Base-by-base conservation (phyloP, 2,329 filamentous ascomycete genomes). In the Xylaria sp. region DNA sequence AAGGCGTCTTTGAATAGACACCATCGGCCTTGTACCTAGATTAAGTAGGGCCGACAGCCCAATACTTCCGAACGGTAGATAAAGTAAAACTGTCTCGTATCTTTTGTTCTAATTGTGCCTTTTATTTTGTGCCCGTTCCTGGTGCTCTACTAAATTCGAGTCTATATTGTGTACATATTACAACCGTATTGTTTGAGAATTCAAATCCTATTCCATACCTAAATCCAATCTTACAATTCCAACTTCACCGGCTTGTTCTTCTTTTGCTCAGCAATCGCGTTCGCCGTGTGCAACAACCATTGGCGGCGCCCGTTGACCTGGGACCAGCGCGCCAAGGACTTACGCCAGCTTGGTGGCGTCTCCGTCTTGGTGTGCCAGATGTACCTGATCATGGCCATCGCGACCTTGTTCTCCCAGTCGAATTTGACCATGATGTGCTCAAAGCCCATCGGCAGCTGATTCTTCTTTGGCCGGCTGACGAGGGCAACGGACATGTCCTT, bases 401-500 rank as follows among this genome's bases (percentile, higher is more conserved):
- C 64, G 41, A 66, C 40, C 23, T 49, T 46, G 43, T 58, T 49
- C 38, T 62, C 49, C 4, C 25, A 7, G 35, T 66, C 58, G 38
- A 66, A 64, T 7, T 46, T 48, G 41, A 61, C 55, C 52, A 60
- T 38, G 38, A 66, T 58, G 38, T 64, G 62, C 49, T 66, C 64
- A 33, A 64, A 64, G 41, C 64, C 64, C 49, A 59, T 54, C 17
- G 64, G 64, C 15, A 64, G 56, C 55, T 62, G 61, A 21, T 64
- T 66, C 58, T 48, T 60, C 38, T 31, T 47, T 0, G 64, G 62
- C 52, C 61, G 62, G 35, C 61, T 69, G 5, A 66, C 63, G 52
- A 67, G 52, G 4, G 65, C 62, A 9, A 68, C 33, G 2, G 65
- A 64, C 67, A 69, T 68, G 44, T 65, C 59, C 17, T 55, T 64